Evolutionary conservation across 768 basidiomycete species (phyloP).

Genomic region (Boletus rubroflammeus): DNA sequence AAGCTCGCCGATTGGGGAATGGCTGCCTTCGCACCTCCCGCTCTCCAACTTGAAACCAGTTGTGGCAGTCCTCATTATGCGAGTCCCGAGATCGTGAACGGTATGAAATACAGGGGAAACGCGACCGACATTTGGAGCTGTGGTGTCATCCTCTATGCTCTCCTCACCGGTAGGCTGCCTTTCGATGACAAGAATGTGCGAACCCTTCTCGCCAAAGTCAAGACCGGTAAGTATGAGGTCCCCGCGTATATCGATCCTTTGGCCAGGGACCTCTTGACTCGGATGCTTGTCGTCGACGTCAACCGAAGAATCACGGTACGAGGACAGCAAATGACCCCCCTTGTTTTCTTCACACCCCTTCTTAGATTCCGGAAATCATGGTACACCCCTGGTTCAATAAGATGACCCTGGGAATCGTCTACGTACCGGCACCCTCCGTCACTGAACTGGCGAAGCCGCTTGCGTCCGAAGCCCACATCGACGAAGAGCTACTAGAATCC

Average conservation of each 20-base stretch:
- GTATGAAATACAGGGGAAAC: constrained; percentile 82
- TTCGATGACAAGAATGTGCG: constrained; percentile 90
- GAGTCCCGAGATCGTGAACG: constrained; percentile 93
- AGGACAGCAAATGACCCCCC: not conserved
- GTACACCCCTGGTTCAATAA: constrained; percentile 79
- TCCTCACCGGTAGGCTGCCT: constrained; percentile 86
- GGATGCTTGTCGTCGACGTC: constrained; percentile 89
- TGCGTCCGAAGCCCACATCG: constrained; percentile 63
- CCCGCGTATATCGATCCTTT: constrained; percentile 77
- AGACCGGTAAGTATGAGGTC: constrained; percentile 79
- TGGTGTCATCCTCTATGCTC: constrained; percentile 88
- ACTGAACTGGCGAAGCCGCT: constrained; percentile 70
- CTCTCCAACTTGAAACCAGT: constrained; percentile 84
- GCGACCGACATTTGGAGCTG: constrained; percentile 97
- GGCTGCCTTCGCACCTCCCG: constrained; percentile 90
- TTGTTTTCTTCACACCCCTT: constrained; percentile 2
- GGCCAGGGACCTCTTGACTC: constrained; percentile 76
- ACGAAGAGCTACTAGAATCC: constrained; percentile 72
- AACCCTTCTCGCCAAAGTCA: constrained; percentile 79
- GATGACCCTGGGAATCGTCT: constrained; percentile 45
- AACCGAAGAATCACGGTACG: constrained; percentile 74
- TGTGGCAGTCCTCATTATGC: constrained; percentile 98
- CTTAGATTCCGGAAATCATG: constrained; percentile 82
- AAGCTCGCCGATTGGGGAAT: constrained; percentile 99
- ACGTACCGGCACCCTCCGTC: constrained; percentile 55